A percentile compares a stretch with the other conserved stretches of the same genome.
phyloP scores from a whole-genome alignment of 345 rosid genomes.

The Excoecaria cochinchinensis region DNA sequence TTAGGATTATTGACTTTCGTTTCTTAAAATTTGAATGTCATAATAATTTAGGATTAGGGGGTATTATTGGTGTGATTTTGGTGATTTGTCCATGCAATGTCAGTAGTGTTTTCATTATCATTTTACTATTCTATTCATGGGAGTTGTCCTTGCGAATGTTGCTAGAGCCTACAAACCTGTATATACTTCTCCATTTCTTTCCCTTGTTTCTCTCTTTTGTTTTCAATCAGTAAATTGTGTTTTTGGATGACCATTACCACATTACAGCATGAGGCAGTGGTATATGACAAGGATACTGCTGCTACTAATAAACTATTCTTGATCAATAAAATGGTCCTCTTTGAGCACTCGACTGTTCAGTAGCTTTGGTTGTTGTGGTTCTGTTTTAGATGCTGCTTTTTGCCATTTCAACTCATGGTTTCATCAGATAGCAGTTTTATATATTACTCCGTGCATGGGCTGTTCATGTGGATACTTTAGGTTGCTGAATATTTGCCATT shows the following conservation, averaged over 20 bases:
- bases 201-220: neutral
- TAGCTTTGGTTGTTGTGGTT: too few species aligned
- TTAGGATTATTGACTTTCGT: neutral
- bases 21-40: neutral
- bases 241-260: neutral
- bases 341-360: too few species aligned
- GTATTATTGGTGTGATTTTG: neutral
- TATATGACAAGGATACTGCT: too few species aligned
- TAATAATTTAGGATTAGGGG: neutral
- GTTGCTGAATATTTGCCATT: neutral
- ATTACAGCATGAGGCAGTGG: neutral
- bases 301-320: too few species aligned
- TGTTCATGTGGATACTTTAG: neutral
- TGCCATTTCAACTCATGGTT: neutral
- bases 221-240: too few species aligned
- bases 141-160: neutral
- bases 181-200: neutral
- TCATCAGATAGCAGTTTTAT: neutral
- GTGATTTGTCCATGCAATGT: neutral
- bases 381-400: neutral
- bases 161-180: neutral
- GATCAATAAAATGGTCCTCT: too few species aligned
- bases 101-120: neutral
- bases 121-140: neutral
- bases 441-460: neutral